These are phyloP conservation scores for Saccharum hybrid DNA, from an alignment of 202 grass and related monocot genomes.

Conservation along the genomic window DNA sequence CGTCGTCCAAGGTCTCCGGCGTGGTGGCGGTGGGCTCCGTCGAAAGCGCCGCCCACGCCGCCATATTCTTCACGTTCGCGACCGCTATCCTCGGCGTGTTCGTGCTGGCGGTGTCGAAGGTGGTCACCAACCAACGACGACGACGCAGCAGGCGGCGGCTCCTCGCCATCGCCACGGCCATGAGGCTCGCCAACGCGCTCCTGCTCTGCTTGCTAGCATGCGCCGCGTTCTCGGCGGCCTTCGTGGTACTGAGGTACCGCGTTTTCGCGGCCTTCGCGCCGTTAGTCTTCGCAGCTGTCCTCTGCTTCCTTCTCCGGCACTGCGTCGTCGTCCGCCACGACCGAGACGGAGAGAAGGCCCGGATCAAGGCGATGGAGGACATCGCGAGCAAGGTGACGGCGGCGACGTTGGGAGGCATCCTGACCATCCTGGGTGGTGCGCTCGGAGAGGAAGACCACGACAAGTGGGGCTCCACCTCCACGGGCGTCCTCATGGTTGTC, in stretches of 20 bases:
- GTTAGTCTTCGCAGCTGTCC: not conserved
- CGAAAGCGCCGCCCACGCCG: not conserved
- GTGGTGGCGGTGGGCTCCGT: not conserved
- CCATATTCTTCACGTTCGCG: constrained; percentile 24
- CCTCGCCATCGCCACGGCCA: not conserved
- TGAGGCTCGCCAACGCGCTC: not conserved
- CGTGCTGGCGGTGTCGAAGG: not conserved
- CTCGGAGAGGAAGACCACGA: not conserved
- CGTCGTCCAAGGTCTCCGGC: not conserved
- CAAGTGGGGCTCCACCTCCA: not conserved
- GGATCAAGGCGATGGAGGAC: constrained; percentile 16
- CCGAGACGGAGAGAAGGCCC: not conserved
- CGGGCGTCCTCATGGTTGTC: not conserved
- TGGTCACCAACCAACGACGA: no score
- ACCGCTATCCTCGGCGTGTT: not conserved
- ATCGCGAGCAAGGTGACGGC: constrained; percentile 12
- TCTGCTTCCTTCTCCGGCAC: not conserved
- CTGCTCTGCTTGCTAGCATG: constrained; percentile 1
- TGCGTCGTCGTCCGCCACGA: not conserved
- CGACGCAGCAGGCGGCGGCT: not conserved
- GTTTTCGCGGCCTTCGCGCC: not conserved
- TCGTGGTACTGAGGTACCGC: not conserved
- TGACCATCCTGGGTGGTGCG: not conserved
- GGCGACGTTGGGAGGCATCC: not conserved
- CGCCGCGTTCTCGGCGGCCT: not conserved